Evolutionary conservation across 768 basidiomycete species (phyloP).

Genomic region (Boletus subparvulus): DNA sequence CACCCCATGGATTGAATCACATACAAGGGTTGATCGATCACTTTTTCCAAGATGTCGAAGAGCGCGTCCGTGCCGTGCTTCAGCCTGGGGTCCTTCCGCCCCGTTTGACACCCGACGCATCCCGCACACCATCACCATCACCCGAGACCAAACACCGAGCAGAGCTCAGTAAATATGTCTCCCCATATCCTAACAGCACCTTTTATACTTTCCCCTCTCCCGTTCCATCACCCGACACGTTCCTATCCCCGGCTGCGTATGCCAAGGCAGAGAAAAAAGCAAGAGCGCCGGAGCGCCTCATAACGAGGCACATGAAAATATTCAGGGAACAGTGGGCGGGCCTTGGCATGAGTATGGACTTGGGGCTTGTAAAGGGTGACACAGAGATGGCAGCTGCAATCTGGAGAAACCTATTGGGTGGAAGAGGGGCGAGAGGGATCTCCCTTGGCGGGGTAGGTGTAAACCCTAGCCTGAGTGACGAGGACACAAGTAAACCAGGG

Average conservation of each 20-base stretch:
- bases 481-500: conserved; percentile 1
- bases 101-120: conserved; percentile 18
- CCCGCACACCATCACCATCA: not conserved
- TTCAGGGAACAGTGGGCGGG: conserved; percentile 92
- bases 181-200: conserved; percentile 21
- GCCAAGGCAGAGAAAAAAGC: conserved; percentile 33
- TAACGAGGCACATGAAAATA: conserved; percentile 86
- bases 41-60: conserved; percentile 93
- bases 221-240: conserved; percentile 25
- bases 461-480: conserved; percentile 2
- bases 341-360: conserved; percentile 73
- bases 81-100: conserved; percentile 47
- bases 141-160: conserved; percentile 16
- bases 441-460: conserved; percentile 28
- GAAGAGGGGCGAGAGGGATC: conserved; percentile 75
- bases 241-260: conserved; percentile 28
- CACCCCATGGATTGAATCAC: conserved; percentile 62
- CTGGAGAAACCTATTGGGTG: conserved; percentile 91
- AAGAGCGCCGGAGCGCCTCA: conserved; percentile 72
- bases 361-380: conserved; percentile 74
- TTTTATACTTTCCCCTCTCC: conserved; percentile 32
- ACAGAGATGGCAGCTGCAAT: conserved; percentile 81
- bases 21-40: conserved; percentile 87
- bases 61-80: conserved; percentile 79
- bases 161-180: conserved; percentile 22